A percentile compares a stretch with the other conserved stretches of the same genome.
These are phyloP conservation scores for Phytophthora multivora DNA, from an alignment of 352 stramenopile species.

Conservation along the genomic window DNA sequence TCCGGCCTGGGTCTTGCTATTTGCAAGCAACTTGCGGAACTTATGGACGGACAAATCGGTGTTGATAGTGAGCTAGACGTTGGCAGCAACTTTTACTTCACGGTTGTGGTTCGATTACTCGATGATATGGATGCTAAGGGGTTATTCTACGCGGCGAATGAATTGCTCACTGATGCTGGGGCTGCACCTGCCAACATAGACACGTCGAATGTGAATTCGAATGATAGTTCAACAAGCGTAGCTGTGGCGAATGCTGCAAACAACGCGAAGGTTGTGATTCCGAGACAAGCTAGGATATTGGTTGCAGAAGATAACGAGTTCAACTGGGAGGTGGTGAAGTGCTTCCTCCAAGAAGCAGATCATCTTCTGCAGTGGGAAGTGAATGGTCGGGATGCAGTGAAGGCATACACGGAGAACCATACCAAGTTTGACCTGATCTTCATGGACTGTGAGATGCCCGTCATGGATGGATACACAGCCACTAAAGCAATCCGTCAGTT, in stretches of 20 bases:
- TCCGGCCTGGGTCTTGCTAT: conserved; percentile 87
- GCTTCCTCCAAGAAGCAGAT: conserved; percentile 74
- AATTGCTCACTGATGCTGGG: conserved; percentile 45
- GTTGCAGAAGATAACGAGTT: conserved; percentile 83
- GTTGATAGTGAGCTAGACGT: conserved; percentile 80
- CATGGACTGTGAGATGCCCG: conserved; percentile 86
- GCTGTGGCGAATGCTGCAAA: conserved; percentile 27
- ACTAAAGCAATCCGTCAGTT: conserved; percentile 66
- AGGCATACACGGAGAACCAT: conserved; percentile 57
- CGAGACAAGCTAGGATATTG: conserved; percentile 63
- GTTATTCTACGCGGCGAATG: conserved; percentile 54
- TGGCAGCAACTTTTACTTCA: conserved; percentile 89
- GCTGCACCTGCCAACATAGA: conserved; percentile 16
- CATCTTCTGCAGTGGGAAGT: conserved; percentile 75
- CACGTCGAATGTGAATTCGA: conserved; percentile 46
- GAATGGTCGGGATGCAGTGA: conserved; percentile 67
- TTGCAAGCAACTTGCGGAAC: conserved; percentile 87
- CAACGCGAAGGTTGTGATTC: conserved; percentile 48
- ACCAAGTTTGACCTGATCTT: conserved; percentile 71
- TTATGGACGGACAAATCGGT: conserved; percentile 89
- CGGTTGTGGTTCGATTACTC: conserved; percentile 67
- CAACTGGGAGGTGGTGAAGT: conserved; percentile 83
- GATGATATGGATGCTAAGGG: conserved; percentile 53
- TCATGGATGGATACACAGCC: conserved; percentile 83
- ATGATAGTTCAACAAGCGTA: conserved; percentile 45